Conservation (phyloP, 1,284 basidiomycete species). For the Kwoniella shivajii region DNA sequence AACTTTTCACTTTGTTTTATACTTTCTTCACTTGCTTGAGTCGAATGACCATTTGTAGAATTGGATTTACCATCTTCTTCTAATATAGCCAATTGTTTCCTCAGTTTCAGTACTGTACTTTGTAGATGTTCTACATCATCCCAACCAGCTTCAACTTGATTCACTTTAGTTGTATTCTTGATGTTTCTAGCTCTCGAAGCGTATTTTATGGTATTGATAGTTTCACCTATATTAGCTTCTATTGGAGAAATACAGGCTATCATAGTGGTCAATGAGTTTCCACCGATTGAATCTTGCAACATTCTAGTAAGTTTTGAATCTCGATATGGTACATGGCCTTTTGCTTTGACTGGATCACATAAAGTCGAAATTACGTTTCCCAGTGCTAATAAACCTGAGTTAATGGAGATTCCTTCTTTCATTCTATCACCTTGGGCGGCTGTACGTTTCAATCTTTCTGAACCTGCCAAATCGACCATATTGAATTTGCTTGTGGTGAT, state of each 20-base stretch:
- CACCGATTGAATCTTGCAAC: slow-evolving; percentile 96
- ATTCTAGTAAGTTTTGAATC: slow-evolving; percentile 93
- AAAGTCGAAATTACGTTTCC: slow-evolving; percentile 97
- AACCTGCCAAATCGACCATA: slow-evolving; percentile 96
- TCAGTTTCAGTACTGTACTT: slow-evolving; percentile 74
- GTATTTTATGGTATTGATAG: slow-evolving; percentile 96
- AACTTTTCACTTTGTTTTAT: slow-evolving; percentile 83
- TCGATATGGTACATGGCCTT: slow-evolving; percentile 85
- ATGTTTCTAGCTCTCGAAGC: slow-evolving; percentile 97
- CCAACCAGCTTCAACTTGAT: slow-evolving; percentile 96
- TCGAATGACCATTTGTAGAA: background rate
- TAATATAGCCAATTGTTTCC: slow-evolving; percentile 78
- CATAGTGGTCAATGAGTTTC: slow-evolving; percentile 98
- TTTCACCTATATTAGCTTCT: slow-evolving; percentile 94
- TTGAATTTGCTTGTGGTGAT: slow-evolving; percentile 95
- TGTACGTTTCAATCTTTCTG: slow-evolving; percentile 92
- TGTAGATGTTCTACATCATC: slow-evolving; percentile 97
- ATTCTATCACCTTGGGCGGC: slow-evolving; percentile 91
- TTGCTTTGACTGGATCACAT: slow-evolving; percentile 76
- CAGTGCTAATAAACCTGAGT: slow-evolving; percentile 91
- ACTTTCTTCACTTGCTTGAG: slow-evolving; percentile 65
- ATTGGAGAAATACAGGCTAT: slow-evolving; percentile 92
- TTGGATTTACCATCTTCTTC: slow-evolving; percentile 56
- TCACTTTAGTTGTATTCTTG: slow-evolving; percentile 89
- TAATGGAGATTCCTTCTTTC: slow-evolving; percentile 96